Base-by-base conservation (phyloP, 306 rosid genomes). In the Luffa acutangula region DNA sequence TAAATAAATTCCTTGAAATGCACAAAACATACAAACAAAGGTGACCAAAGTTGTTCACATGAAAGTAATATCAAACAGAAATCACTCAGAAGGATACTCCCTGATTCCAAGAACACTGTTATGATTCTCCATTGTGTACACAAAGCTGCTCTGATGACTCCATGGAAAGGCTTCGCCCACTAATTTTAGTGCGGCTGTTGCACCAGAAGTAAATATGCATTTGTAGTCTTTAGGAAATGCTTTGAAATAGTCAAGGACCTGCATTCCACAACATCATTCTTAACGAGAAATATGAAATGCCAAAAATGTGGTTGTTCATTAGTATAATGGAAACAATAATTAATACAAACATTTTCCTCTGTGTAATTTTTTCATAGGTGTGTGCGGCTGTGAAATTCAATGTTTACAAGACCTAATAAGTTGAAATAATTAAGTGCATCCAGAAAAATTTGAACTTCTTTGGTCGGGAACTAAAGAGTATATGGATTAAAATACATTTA, bases 101-200 rank as follows among this genome's bases (percentile, higher is more conserved):
- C 97, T 88, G 75, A 95, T 92, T 82, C 97, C 98, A 81, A 95
- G 93, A 78, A 95, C 97, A 73, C 97, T 91, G 76, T 95, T 95
- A 80, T 95, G 98, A 87, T 95, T 95, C 87, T 95, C 97, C 88
- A 85, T 93, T 0, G 97, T 92, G 85, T 91, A 95, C 85, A 86
- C 78, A 89, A 92, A 95, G 83, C 72, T 86, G 86, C 97, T 93
- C 69, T 84, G 79, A 79, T 63, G 69, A 80, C 88, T 90, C 97
- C 97, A 95, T n/a, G 97, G 99, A 84, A 95, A 95, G 83, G 97
- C 86, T 89, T 93, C 97, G 18, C 97, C 97, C 77, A 95, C 91
- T 43, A 95, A 83, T 84, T 95, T 95, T 89, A 95, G 80, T 0
- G 97, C 97, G 43, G 97, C 93, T 1, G 97, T 92, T 21, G 97